These are phyloP conservation scores for Rhizopus arrhizus DNA, from an alignment of 371 early-diverging fungal genomes.

Conservation along the genomic window DNA sequence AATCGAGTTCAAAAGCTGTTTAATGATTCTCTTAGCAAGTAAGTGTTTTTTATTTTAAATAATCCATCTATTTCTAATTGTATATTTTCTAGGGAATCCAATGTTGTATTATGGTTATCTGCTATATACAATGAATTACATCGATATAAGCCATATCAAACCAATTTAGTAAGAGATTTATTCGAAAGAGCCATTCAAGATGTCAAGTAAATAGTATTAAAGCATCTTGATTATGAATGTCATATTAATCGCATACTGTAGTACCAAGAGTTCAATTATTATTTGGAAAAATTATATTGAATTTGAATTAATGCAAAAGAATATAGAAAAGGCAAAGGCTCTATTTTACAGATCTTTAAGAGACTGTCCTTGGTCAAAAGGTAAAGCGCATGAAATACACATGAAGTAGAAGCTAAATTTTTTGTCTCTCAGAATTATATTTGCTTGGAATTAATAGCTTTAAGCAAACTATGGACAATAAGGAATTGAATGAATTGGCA, in stretches of 20 bases:
- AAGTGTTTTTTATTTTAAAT: constrained; percentile 13
- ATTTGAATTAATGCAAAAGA: constrained; percentile 52
- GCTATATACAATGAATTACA: constrained; percentile 67
- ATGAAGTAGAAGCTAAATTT: background rate
- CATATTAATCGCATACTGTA: constrained; percentile 10
- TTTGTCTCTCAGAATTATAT: constrained; percentile 42
- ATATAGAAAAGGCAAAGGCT: constrained; percentile 45
- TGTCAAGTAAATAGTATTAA: constrained; percentile 36
- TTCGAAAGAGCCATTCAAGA: constrained; percentile 64
- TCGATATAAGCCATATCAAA: constrained; percentile 57
- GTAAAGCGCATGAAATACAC: constrained; percentile 25
- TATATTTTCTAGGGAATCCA: constrained; percentile 45
- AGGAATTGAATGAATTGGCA: constrained; percentile 57
- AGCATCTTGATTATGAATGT: constrained; percentile 1
- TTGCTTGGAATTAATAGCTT: constrained; percentile 55
- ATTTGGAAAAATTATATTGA: constrained; percentile 67
- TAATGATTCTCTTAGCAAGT: constrained; percentile 45
- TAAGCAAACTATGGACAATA: constrained; percentile 39
- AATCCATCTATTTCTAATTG: background rate
- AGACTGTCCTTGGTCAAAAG: constrained; percentile 77
- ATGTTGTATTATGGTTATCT: constrained; percentile 63
- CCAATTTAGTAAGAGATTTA: constrained; percentile 57
- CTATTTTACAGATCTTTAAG: constrained; percentile 63
- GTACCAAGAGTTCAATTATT: constrained; percentile 51
- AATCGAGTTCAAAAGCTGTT: constrained; percentile 62